phyloP scores from a whole-genome alignment of 2,329 filamentous ascomycete genomes.

The Penicillium sp. region DNA sequence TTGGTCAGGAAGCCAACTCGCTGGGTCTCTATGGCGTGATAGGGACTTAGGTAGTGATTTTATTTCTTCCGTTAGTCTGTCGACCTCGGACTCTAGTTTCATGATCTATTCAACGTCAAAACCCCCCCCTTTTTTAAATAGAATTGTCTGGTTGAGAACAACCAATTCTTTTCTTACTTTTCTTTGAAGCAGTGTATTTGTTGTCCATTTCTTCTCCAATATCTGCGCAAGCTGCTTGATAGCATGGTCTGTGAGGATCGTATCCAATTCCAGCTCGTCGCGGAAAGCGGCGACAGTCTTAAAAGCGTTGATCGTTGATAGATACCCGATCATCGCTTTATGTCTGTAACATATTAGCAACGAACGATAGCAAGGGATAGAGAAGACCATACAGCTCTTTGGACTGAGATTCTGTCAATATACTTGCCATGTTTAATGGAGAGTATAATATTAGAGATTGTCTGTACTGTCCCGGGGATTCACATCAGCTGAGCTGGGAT shows the following conservation, averaged over 20 bases:
- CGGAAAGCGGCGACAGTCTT: not conserved
- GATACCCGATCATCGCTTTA: conserved; percentile 5
- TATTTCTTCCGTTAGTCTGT: not conserved
- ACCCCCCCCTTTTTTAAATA: not conserved
- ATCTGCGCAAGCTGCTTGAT: not conserved
- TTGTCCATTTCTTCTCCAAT: conserved; percentile 4
- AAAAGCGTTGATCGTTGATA: not conserved
- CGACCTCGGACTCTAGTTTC: not conserved
- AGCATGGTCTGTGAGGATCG: not conserved
- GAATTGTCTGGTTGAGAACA: not conserved
- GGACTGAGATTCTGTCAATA: not conserved
- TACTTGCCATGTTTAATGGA: not conserved
- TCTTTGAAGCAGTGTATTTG: not conserved
- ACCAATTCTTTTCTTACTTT: not conserved
- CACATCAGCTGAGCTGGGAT: not conserved
- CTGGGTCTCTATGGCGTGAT: conserved; percentile 4
- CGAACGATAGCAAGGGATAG: not conserved
- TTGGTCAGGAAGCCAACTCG: conserved; percentile 24
- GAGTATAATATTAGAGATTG: not conserved
- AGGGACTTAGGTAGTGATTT: not conserved
- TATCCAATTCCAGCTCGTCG: not conserved
- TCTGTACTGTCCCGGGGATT: not conserved
- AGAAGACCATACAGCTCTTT: not conserved
- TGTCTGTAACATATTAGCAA: not conserved
- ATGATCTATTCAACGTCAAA: not conserved